phyloP scores from a whole-genome alignment of 2,329 filamentous ascomycete genomes.

The Dryadomyces quercivorus region DNA sequence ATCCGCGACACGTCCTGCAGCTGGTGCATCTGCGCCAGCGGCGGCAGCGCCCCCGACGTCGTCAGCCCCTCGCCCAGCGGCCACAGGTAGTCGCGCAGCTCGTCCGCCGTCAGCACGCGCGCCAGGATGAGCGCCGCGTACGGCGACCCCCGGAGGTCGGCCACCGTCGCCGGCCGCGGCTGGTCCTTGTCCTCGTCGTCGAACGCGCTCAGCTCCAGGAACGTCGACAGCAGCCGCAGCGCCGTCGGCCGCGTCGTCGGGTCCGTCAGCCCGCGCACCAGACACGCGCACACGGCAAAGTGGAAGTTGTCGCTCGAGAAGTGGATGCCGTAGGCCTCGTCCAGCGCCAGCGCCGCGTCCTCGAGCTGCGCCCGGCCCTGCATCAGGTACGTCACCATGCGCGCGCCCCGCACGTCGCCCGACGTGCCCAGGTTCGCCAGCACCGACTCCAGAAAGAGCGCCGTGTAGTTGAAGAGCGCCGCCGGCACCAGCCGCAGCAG shows the following conservation, averaged over 20 bases:
- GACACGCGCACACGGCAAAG: conserved; percentile 51
- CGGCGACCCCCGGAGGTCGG: conserved; percentile 32
- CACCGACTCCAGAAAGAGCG: conserved; percentile 52
- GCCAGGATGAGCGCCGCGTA: conserved; percentile 50
- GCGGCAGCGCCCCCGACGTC: conserved; percentile 18
- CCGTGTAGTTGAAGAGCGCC: conserved; percentile 52
- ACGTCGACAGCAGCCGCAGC: conserved; percentile 48
- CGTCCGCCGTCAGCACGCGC: conserved; percentile 42
- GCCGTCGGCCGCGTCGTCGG: conserved; percentile 45
- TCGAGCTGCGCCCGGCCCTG: conserved; percentile 49
- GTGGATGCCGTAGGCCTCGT: conserved; percentile 53
- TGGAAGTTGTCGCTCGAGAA: conserved; percentile 55
- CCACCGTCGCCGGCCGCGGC: not conserved
- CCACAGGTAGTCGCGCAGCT: conserved; percentile 52
- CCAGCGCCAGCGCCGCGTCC: conserved; percentile 47
- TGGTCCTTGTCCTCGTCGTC: not conserved
- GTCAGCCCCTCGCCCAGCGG: conserved; percentile 38
- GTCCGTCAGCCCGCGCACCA: conserved; percentile 53
- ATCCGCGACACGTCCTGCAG: conserved; percentile 32
- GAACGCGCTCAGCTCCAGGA: conserved; percentile 38
- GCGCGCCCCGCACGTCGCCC: conserved; percentile 44
- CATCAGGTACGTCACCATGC: conserved; percentile 47
- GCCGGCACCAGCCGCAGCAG: conserved; percentile 51
- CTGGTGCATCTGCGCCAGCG: conserved; percentile 25
- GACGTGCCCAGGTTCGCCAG: conserved; percentile 51